Evolutionary conservation across 306 rosid genomes (phyloP).

Genomic region (Prunus mongolica): DNA sequence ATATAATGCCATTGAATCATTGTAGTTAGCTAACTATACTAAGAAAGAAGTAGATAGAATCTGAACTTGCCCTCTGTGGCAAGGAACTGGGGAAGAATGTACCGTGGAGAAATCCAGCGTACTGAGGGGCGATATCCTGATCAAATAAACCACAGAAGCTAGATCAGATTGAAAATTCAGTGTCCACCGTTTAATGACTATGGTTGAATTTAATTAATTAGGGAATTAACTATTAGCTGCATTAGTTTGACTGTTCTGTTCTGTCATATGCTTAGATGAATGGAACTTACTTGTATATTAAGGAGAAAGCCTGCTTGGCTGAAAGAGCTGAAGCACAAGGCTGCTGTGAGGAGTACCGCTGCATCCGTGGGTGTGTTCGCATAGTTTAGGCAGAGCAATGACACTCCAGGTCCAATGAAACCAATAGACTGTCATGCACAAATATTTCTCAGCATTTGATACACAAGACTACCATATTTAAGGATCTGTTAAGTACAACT

Average conservation of each 20-base stretch:
- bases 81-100: constrained; percentile 13
- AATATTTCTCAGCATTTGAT: constrained; percentile 9
- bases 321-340: constrained; percentile 89
- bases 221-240: background rate
- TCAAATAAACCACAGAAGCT: constrained; percentile 19
- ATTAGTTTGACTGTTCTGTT: background rate
- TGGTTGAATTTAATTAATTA: background rate
- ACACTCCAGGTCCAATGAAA: constrained; percentile 77
- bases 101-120: constrained; percentile 91
- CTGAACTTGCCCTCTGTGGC: background rate
- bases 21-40: background rate
- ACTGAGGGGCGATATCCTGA: constrained; percentile 94
- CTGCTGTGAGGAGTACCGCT: constrained; percentile 59
- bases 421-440: constrained; percentile 63
- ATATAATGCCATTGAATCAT: background rate
- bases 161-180: background rate
- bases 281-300: constrained; percentile 72
- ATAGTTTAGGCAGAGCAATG: constrained; percentile 71
- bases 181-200: background rate
- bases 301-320: constrained; percentile 96
- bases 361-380: constrained; percentile 66
- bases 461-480: no score
- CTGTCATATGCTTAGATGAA: constrained; percentile 1
- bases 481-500: background rate
- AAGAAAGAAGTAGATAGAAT: background rate